These are phyloP conservation scores for Dillenia turbinata DNA, from an alignment of 164 flowering plant species.

Conservation along the genomic window DNA sequence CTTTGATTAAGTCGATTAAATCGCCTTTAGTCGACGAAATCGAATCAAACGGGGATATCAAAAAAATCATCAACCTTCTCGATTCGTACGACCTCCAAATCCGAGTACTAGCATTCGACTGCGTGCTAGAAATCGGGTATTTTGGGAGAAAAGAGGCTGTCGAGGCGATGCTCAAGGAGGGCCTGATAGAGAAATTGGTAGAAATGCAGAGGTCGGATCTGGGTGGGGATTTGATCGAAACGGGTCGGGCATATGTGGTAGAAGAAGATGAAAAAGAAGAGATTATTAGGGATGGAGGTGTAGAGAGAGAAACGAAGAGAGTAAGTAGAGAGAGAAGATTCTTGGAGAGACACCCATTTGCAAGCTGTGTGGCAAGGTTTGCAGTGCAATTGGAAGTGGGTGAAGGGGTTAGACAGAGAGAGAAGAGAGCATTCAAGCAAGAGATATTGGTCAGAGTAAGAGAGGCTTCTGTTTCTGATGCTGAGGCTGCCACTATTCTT, in stretches of 20 bases:
- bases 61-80: conserved; percentile 44
- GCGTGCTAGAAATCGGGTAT: conserved; percentile 76
- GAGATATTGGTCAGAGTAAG: conserved; percentile 59
- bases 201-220: conserved; percentile 65
- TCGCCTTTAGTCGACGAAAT: conserved; percentile 84
- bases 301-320: conserved; percentile 12
- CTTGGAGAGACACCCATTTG: conserved; percentile 57
- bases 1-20: conserved; percentile 54
- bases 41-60: conserved; percentile 46
- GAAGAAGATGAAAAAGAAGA: conserved; percentile 13
- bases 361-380: conserved; percentile 81
- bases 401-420: conserved; percentile 86
- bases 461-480: conserved; percentile 54
- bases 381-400: conserved; percentile 88
- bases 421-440: conserved; percentile 69
- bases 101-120: conserved; percentile 43
- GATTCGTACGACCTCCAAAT: conserved; percentile 24
- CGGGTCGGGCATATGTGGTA: conserved; percentile 22
- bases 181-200: conserved; percentile 55
- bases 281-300: conserved; percentile 5
- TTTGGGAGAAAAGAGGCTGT: conserved; percentile 84
- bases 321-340: conserved; percentile 29
- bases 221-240: conserved; percentile 60
- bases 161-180: conserved; percentile 70
- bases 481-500: conserved; percentile 71